These are phyloP conservation scores for Ambrosia hybrid DNA, from an alignment of 140 eudicot species.

Conservation along the genomic window DNA sequence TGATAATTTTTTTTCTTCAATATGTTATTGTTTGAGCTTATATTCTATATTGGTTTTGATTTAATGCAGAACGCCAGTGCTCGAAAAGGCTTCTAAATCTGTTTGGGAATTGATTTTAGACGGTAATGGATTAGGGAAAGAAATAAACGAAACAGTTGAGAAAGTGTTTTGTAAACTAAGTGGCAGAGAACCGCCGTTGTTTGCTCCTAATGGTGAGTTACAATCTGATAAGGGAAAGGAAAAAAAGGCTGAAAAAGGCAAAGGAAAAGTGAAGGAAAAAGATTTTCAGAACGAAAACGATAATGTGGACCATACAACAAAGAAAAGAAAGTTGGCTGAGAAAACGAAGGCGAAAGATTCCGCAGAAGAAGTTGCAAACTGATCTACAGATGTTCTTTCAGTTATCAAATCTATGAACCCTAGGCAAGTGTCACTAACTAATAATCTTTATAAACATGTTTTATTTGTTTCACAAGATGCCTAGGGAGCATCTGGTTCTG, in stretches of 20 bases:
- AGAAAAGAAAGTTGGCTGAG: constrained; percentile 47
- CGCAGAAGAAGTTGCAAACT: constrained; percentile 37
- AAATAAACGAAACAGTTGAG: constrained; percentile 89
- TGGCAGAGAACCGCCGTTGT: constrained; percentile 83
- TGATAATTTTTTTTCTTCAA: not conserved
- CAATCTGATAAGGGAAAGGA: constrained; percentile 45
- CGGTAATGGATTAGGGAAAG: constrained; percentile 79
- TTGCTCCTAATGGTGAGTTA: constrained; percentile 48
- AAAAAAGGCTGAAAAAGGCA: constrained; percentile 32
- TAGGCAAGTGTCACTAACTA: no score
- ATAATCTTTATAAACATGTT: no score
- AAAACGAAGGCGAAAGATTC: constrained; percentile 30
- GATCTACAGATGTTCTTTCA: constrained; percentile 14
- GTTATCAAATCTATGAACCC: constrained; percentile 6
- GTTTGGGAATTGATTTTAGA: constrained; percentile 96
- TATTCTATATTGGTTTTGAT: constrained; percentile 16
- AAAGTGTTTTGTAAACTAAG: constrained; percentile 73
- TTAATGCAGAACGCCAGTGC: constrained; percentile 78
- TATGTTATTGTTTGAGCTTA: not conserved
- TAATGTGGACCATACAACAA: constrained; percentile 36
- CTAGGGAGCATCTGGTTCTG: no score
- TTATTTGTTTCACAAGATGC: no score
- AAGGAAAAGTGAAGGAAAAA: constrained; percentile 40
- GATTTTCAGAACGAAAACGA: constrained; percentile 27
- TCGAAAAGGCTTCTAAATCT: constrained; percentile 93